Evolutionary conservation across 768 basidiomycete species (phyloP).

Genomic region (Pleurotus eryngii): DNA sequence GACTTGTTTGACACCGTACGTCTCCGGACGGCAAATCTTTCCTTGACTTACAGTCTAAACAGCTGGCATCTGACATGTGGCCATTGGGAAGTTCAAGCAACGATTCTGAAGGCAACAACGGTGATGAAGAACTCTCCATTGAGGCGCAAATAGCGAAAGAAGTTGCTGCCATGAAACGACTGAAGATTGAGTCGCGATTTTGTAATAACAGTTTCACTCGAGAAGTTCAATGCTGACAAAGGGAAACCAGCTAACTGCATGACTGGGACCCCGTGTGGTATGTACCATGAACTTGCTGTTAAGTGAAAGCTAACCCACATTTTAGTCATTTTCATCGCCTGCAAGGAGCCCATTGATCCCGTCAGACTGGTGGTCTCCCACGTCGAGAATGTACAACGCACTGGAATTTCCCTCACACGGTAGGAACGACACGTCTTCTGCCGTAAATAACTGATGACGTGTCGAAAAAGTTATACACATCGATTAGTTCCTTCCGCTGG

Average conservation of each 20-base stretch:
- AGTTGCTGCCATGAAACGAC: conserved; percentile 65
- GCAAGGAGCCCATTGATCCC: conserved; percentile 74
- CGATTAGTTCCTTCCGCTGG: conserved; percentile 70
- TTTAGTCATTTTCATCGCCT: conserved; percentile 77
- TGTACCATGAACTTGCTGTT: conserved; percentile 5
- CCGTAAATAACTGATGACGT: background rate
- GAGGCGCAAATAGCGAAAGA: conserved; percentile 74
- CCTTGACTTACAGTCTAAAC: conserved; percentile 3
- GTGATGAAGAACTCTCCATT: conserved; percentile 45
- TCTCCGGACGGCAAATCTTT: background rate
- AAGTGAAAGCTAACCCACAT: background rate
- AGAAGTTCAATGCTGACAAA: background rate
- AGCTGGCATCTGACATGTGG: conserved; percentile 77
- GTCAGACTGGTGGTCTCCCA: conserved; percentile 65
- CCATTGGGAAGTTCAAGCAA: conserved; percentile 34
- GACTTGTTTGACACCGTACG: conserved; percentile 77
- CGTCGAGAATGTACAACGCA: conserved; percentile 56
- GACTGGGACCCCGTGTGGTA: conserved; percentile 80
- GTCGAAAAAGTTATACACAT: conserved; percentile 54
- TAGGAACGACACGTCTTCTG: conserved; percentile 21
- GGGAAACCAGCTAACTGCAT: conserved; percentile 59
- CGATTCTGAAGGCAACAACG: conserved; percentile 30
- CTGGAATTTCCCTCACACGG: conserved; percentile 67
- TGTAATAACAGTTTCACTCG: conserved; percentile 36
- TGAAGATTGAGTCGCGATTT: conserved; percentile 60